Percentiles rank a stretch among this genome's conserved stretches.
These are phyloP conservation scores for Vaccinium darrowii DNA, from an alignment of 148 eudicot species.

Conservation along the genomic window DNA sequence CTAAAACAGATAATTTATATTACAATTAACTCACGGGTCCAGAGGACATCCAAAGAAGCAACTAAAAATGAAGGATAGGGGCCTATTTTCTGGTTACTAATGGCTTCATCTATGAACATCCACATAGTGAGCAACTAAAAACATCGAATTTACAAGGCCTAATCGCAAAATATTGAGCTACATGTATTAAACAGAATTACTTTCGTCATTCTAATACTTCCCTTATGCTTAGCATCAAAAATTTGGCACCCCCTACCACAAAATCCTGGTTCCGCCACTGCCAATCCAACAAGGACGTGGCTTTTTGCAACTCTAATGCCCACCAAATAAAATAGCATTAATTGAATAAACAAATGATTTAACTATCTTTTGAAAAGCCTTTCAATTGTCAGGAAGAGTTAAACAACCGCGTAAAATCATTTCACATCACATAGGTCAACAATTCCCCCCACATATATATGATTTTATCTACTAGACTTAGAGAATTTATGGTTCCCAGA, in stretches of 20 bases:
- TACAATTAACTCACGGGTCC: background rate
- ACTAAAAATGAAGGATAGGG: background rate
- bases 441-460: background rate
- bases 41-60: background rate
- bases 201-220: no score
- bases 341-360: no score
- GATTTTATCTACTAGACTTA: background rate
- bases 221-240: no score
- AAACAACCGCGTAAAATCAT: background rate
- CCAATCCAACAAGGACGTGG: no score
- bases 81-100: background rate
- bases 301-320: background rate
- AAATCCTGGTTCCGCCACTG: no score
- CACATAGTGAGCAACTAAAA: background rate
- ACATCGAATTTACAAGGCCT: no score
- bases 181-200: no score
- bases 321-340: background rate
- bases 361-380: background rate
- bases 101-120: background rate
- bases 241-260: no score
- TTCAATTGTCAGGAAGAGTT: background rate
- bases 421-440: background rate
- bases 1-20: background rate
- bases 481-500: background rate
- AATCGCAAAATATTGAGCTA: no score